Base-by-base conservation (phyloP, 1,284 basidiomycete species). In the Naganishia albida region DNA sequence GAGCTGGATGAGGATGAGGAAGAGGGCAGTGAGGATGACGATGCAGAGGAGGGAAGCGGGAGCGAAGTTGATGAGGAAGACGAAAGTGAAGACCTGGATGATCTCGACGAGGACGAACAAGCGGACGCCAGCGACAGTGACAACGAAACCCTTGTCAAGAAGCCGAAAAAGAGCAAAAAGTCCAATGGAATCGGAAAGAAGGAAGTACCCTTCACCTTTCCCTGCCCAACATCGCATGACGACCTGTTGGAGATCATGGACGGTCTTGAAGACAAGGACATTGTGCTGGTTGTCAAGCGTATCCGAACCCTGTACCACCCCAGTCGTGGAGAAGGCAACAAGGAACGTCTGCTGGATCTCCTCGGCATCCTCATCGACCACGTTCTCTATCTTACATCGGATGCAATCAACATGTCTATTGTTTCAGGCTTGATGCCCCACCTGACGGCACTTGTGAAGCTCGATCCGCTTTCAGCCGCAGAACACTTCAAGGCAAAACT, bases 241-340 rank as follows among this genome's bases (percentile, higher is more conserved):
- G 91, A 96, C 68, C 89, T 99, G 70, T 83, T 97, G 48, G 85
- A 89, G 23, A 87, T 95, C 18, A 76, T 97, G 1, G 85, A 89
- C 23, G 82, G 83, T 43, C 75, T 94, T 23, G 77, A 79, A 40
- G 88, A 90, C 62, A 78, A 83, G 15, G 88, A 95, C 68, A 78
- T 97, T 7, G 86, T 89, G 1, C 88, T 83, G 0, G 91, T 99
- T 7, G 82, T 98, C 26, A 88, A 97, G 73, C 90, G 96, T 48
- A 95, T 99, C 65, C 86, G 93, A 25, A 85, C 91, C 0, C 80
- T 98, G 6, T 87, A 97, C 75, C 95, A 99, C 74, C 89, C 95
- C 1, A 94, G 91, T 73, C 81, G 99, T 4, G 88, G 86, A 0
- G 86, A 88, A 43, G 92, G 91, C 46, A 99, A 99, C 82, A 97